These are phyloP conservation scores for Collybiopsis luxurians DNA, from an alignment of 768 basidiomycete genomes.

Conservation along the genomic window DNA sequence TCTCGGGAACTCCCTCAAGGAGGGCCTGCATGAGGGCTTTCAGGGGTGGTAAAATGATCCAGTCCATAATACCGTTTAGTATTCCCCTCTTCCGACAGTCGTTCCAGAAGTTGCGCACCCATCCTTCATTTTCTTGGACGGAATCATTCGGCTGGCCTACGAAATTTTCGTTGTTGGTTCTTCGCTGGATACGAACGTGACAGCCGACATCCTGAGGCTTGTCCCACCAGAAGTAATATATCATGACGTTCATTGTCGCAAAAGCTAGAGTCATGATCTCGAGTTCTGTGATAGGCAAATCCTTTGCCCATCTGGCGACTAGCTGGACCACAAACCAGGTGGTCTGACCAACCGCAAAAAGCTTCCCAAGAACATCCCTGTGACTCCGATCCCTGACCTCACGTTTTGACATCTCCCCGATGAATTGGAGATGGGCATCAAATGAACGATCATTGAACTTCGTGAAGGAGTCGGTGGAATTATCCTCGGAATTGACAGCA, in stretches of 20 bases:
- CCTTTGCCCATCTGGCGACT: constrained; percentile 9
- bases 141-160: not conserved
- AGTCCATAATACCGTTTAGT: too few species aligned
- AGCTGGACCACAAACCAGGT: constrained; percentile 13
- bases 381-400: not conserved
- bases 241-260: constrained; percentile 19
- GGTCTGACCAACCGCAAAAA: constrained; percentile 8
- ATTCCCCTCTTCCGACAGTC: too few species aligned
- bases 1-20: too few species aligned
- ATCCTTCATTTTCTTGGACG: not conserved
- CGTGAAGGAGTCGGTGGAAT: too few species aligned
- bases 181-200: too few species aligned
- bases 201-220: constrained; percentile 25
- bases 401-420: not conserved
- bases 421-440: not conserved
- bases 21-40: too few species aligned
- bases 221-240: constrained; percentile 33
- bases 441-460: too few species aligned
- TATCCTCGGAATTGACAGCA: too few species aligned
- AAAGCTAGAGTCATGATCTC: constrained; percentile 15
- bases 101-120: too few species aligned
- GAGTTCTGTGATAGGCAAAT: constrained; percentile 11
- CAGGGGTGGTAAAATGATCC: too few species aligned
- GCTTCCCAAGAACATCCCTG: constrained; percentile 4
- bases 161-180: too few species aligned